Percentiles rank a stretch among this genome's conserved stretches.
phyloP scores from a whole-genome alignment of 768 basidiomycete species.

The Lentinula sp. region DNA sequence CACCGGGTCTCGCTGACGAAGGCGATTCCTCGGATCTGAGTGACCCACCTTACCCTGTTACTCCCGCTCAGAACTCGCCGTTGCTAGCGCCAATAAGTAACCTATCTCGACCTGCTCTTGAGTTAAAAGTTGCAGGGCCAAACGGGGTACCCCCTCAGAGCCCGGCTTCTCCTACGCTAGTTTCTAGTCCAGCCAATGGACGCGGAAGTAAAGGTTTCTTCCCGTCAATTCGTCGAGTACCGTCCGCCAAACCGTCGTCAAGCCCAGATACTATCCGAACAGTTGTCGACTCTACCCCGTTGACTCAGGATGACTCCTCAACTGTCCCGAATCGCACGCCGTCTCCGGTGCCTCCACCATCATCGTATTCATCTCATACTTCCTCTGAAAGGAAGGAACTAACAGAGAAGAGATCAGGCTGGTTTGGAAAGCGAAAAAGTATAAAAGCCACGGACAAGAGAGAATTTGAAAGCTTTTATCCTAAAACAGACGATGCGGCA shows the following conservation, averaged over 20 bases:
- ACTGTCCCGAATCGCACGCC: constrained; percentile 11
- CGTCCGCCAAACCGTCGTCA: neutral
- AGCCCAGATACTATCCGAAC: neutral
- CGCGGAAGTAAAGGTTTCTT: neutral
- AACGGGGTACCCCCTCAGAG: constrained; percentile 4
- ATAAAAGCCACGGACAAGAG: constrained; percentile 30
- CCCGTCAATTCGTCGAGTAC: neutral
- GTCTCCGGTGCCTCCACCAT: constrained; percentile 17
- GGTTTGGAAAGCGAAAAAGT: constrained; percentile 52
- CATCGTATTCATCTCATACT: constrained; percentile 12
- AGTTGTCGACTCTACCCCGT: constrained; percentile 10
- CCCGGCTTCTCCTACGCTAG: neutral
- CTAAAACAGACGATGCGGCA: neutral
- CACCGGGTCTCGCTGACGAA: constrained; percentile 11
- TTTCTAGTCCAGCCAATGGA: neutral
- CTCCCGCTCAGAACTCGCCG: constrained; percentile 11
- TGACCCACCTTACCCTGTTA: constrained; percentile 13
- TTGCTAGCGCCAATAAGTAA: constrained; percentile 12
- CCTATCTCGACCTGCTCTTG: constrained; percentile 5
- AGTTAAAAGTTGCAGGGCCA: constrained; percentile 1
- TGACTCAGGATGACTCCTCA: constrained; percentile 9
- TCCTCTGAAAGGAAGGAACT: constrained; percentile 27
- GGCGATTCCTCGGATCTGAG: constrained; percentile 16
- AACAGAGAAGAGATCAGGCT: constrained; percentile 35
- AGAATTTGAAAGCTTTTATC: constrained; percentile 7